Percentiles rank a stretch among this genome's conserved stretches.
These are phyloP conservation scores for Chaetomiaceae sp. DNA, from an alignment of 2,329 filamentous ascomycete genomes.

Conservation along the genomic window DNA sequence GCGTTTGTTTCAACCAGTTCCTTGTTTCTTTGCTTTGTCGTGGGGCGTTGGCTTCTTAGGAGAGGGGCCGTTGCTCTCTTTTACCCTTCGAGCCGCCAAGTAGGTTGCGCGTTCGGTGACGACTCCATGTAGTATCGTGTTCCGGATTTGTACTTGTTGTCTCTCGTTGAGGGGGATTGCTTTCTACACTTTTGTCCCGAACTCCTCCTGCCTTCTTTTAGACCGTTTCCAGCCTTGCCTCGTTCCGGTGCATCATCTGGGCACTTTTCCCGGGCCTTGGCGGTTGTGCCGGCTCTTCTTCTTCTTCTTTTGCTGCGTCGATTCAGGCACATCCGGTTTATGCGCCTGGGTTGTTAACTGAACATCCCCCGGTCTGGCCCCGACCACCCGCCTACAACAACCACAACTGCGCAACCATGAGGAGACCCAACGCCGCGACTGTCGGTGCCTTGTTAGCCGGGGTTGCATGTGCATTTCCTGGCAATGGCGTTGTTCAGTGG, in stretches of 20 bases:
- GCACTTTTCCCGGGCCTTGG: background rate
- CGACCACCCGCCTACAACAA: too few relatives aligned
- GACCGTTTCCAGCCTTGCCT: background rate
- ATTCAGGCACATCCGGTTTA: too few relatives aligned
- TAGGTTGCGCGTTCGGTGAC: background rate
- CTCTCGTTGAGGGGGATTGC: background rate
- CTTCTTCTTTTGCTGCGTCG: background rate
- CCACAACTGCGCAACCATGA: constrained; percentile 25
- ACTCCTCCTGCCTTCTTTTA: background rate
- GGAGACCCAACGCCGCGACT: constrained; percentile 17
- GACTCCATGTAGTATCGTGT: background rate
- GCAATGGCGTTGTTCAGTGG: constrained; percentile 43
- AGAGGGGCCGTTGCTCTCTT: background rate
- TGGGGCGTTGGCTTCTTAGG: background rate
- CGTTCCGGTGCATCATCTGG: too few relatives aligned
- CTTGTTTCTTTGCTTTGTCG: background rate
- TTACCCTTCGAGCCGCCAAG: background rate
- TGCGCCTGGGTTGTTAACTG: background rate
- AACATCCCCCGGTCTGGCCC: background rate
- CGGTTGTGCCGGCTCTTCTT: background rate
- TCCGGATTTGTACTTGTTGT: background rate
- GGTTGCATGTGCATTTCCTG: constrained; percentile 17
- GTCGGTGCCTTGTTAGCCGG: constrained; percentile 27
- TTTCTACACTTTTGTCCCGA: background rate
- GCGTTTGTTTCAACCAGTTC: background rate